These are phyloP conservation scores for Neltuma alba DNA, from an alignment of 306 rosid genomes.

Conservation along the genomic window DNA sequence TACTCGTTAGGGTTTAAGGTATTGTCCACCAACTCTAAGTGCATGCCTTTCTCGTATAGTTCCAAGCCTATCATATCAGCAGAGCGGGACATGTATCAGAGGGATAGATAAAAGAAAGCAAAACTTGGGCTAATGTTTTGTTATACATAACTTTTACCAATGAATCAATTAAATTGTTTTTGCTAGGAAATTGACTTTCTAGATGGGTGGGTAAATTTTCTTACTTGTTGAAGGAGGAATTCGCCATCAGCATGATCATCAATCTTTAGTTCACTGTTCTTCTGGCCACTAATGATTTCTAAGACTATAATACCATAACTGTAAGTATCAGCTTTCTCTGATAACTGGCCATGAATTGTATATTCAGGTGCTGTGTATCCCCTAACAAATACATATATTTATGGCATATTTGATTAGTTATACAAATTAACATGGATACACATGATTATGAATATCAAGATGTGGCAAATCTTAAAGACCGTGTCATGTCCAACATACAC, in stretches of 20 bases:
- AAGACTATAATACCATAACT: constrained; percentile 71
- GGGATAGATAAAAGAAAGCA: not conserved
- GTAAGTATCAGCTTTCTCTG: constrained; percentile 69
- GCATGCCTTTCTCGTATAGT: not conserved
- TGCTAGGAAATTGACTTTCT: too few relatives aligned
- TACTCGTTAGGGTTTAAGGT: not conserved
- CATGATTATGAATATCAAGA: not conserved
- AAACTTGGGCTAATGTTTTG: not conserved
- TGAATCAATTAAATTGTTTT: not conserved
- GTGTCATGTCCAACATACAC: not conserved
- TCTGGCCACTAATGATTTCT: constrained; percentile 68
- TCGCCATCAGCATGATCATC: constrained; percentile 47
- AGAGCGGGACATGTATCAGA: not conserved
- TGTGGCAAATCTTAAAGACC: not conserved
- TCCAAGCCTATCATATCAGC: not conserved
- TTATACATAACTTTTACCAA: not conserved
- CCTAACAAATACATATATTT: constrained; percentile 34
- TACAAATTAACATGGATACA: not conserved
- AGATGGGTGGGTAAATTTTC: not conserved
- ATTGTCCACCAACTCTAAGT: not conserved
- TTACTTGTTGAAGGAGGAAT: constrained; percentile 68
- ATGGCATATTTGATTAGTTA: not conserved
- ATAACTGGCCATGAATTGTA: constrained; percentile 73
- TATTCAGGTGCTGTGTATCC: constrained; percentile 38
- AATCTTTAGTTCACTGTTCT: constrained; percentile 46